phyloP scores from a whole-genome alignment of 768 basidiomycete genomes.

The Boletus tomentosulus region DNA sequence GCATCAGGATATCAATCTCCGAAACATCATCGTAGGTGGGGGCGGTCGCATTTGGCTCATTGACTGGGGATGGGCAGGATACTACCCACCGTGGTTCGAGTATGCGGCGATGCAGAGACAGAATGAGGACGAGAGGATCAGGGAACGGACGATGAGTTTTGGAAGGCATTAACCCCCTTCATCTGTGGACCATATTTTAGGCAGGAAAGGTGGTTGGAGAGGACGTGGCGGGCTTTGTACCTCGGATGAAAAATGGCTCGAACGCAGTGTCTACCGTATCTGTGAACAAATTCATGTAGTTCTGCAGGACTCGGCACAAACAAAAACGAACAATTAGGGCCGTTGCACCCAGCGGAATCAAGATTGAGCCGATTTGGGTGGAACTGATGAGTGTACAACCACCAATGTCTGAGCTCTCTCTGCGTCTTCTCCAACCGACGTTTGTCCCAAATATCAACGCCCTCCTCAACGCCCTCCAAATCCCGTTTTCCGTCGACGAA shows the following conservation, averaged over 20 bases:
- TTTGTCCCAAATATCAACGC: conserved; percentile 37
- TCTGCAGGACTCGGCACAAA: too few relatives aligned
- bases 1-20: neutral
- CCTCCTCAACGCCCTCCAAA: conserved; percentile 40
- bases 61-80: neutral
- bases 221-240: neutral
- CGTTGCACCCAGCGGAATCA: too few relatives aligned
- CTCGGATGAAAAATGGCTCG: conserved; percentile 28
- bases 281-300: too few relatives aligned
- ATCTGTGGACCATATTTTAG: neutral
- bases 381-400: neutral
- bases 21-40: neutral
- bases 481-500: conserved; percentile 46
- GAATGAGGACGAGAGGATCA: neutral
- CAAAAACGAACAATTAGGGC: too few relatives aligned
- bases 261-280: too few relatives aligned
- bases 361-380: too few relatives aligned
- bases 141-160: neutral
- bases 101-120: neutral
- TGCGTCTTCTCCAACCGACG: conserved; percentile 11
- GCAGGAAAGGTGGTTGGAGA: neutral
- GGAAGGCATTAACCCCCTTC: neutral
- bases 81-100: neutral
- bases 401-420: neutral
- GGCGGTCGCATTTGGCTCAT: neutral